phyloP scores from a whole-genome alignment of 345 rosid species.

The Brassica carinata region DNA sequence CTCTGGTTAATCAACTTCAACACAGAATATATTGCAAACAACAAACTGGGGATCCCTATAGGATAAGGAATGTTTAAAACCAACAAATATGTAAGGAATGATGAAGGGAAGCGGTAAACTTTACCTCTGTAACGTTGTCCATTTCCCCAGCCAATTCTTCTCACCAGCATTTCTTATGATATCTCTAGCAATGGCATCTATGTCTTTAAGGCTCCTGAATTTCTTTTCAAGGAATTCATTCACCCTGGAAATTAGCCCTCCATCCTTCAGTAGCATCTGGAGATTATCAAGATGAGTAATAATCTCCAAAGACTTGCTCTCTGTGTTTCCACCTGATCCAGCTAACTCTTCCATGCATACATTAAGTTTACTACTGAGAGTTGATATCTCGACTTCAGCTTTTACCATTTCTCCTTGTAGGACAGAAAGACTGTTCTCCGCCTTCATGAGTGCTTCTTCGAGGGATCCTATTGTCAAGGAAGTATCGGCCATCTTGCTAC shows the following conservation, averaged over 20 bases:
- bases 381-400: conserved; percentile 61
- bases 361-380: conserved; percentile 63
- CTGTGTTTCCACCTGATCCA: conserved; percentile 60
- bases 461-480: conserved; percentile 53
- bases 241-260: conserved; percentile 48
- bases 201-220: conserved; percentile 57
- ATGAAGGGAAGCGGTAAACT: conserved; percentile 10
- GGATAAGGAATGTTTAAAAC: background rate
- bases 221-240: conserved; percentile 57
- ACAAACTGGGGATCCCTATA: background rate
- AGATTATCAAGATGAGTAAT: conserved; percentile 53
- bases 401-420: conserved; percentile 61
- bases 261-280: conserved; percentile 60
- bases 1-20: conserved; percentile 15
- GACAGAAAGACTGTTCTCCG: conserved; percentile 51
- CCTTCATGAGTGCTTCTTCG: conserved; percentile 61
- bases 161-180: conserved; percentile 41
- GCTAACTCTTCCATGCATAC: conserved; percentile 81
- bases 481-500: conserved; percentile 54
- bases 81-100: conserved; percentile 21
- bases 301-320: conserved; percentile 60
- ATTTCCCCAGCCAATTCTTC: conserved; percentile 41
- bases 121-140: conserved; percentile 55
- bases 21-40: conserved; percentile 8
- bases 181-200: conserved; percentile 57